Percentiles rank a stretch among this genome's conserved stretches.
Evolutionary conservation across 225 moss, liverwort and hornwort genomes (phyloP).

Genomic region (Marchantia paleacea): DNA sequence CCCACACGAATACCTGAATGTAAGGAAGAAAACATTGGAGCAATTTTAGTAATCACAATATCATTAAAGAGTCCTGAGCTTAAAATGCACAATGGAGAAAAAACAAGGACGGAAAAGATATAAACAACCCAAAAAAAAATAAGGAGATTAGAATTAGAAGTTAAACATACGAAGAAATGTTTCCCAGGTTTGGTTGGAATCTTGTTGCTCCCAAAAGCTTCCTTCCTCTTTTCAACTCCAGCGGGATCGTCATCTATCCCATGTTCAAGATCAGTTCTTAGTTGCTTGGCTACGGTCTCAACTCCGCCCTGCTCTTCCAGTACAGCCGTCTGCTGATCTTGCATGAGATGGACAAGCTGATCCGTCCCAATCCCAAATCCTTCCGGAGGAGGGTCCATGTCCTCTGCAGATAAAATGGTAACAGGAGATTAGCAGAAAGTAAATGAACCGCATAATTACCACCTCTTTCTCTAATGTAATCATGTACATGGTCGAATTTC

Average conservation of each 20-base stretch:
- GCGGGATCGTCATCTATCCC: slow-evolving; percentile 54
- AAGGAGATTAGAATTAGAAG: not conserved
- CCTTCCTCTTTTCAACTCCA: slow-evolving; percentile 58
- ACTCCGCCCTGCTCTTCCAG: slow-evolving; percentile 64
- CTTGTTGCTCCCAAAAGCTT: slow-evolving; percentile 72
- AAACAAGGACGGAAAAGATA: not conserved
- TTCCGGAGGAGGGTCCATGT: slow-evolving; percentile 49
- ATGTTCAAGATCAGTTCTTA: slow-evolving; percentile 56
- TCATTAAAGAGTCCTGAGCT: not conserved
- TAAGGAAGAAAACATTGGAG: not conserved
- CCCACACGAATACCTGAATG: slow-evolving; percentile 81
- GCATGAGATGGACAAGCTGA: slow-evolving; percentile 53
- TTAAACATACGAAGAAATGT: slow-evolving; percentile 34
- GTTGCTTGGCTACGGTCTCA: slow-evolving; percentile 46
- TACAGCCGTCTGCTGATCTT: slow-evolving; percentile 47
- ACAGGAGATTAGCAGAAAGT: no score
- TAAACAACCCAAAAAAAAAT: not conserved
- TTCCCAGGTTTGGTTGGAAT: slow-evolving; percentile 76
- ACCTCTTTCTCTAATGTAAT: no score
- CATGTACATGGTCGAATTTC: no score
- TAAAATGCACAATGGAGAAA: not conserved
- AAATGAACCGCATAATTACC: no score
- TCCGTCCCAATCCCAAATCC: slow-evolving; percentile 63
- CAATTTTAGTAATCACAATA: not conserved
- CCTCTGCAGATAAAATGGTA: slow-evolving; percentile 5